Evolutionary conservation across 2,329 filamentous ascomycete species (phyloP), one percentile per base, ranked within the genome.

Genomic region (Davidsoniella eucalypti): DNA sequence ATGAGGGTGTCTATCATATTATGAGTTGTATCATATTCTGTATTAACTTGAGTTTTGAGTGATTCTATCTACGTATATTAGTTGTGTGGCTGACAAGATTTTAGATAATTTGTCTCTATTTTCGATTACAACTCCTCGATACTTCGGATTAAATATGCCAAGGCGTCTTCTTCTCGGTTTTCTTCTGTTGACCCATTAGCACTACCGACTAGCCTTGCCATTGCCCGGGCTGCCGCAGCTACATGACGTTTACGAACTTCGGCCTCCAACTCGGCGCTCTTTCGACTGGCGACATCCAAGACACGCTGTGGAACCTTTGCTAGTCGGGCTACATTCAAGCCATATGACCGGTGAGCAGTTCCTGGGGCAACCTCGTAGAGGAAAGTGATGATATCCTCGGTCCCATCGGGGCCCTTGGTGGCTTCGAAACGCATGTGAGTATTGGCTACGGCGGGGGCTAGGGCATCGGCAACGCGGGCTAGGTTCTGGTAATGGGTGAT

Each of bases 401-500:
- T 75, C 4, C 66, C 68, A 1, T 69, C 67, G 0, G 56, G 57
- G 5, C 60, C 62, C 4, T 57, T 61, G 8, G 63, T 60, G 8
- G 66, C 64, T 3, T 75, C 78, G 64, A 98, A 98, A 47, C 77
- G 78, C 90, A 98, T 96, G 62, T 98, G 92, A 44, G 95, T 85
- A 62, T 96, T 96, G 57, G 73, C 78, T 57, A 95, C 82, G 1
- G 65, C 71, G 5, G 70, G 63, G 12, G 70, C 69, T 52, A 93
- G 83, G 1, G 77, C 78, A 23, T 79, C 74, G 8, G 80, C 82
- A 55, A 94, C 73, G 44, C 69, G 68, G 8, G 80, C 78, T 1
- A 98, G 75, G 56, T 81, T 82, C 66, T 98, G 92, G 64, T 98
- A 98, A 66, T 98, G 92, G 3, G 92, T 98, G 63, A 98, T 94